Evolutionary conservation across 2,329 filamentous ascomycete genomes (phyloP).

Genomic region (Aspergillus sp.): DNA sequence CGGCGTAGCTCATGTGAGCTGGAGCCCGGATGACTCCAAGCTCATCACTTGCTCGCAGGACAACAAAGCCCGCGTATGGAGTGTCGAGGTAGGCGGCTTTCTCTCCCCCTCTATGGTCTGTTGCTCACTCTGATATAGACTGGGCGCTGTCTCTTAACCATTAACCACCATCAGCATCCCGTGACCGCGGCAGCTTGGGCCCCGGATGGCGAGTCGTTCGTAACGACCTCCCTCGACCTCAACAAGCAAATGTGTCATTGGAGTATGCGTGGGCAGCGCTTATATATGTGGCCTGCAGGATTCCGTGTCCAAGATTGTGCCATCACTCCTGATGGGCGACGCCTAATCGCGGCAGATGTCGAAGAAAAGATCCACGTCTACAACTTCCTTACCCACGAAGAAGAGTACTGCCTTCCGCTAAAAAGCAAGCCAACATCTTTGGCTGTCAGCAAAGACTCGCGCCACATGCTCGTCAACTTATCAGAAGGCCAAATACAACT

Average conservation of each 20-base stretch:
- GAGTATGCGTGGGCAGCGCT: slow-evolving; percentile 60
- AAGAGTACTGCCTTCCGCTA: slow-evolving; percentile 71
- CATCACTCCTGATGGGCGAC: slow-evolving; percentile 76
- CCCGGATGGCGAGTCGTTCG: slow-evolving; percentile 71
- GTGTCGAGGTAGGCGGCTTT: slow-evolving; percentile 57
- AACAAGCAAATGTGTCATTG: slow-evolving; percentile 68
- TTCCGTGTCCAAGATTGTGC: slow-evolving; percentile 81
- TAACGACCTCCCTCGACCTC: slow-evolving; percentile 74
- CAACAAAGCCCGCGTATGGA: slow-evolving; percentile 72
- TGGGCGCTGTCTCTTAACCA: slow-evolving; percentile 61
- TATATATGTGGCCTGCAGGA: slow-evolving; percentile 66
- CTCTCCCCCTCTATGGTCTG: neutral
- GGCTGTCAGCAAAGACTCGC: slow-evolving; percentile 77
- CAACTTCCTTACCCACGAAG: slow-evolving; percentile 70
- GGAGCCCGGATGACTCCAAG: slow-evolving; percentile 88
- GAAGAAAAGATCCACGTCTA: slow-evolving; percentile 74
- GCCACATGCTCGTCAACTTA: slow-evolving; percentile 78
- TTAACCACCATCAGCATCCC: slow-evolving; percentile 74
- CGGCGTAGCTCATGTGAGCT: slow-evolving; percentile 77
- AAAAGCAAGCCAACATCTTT: slow-evolving; percentile 74
- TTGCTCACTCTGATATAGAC: slow-evolving; percentile 47
- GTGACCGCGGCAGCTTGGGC: slow-evolving; percentile 91
- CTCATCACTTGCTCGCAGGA: slow-evolving; percentile 82
- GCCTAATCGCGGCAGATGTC: slow-evolving; percentile 75
- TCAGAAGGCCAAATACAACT: slow-evolving; percentile 74